phyloP scores from a whole-genome alignment of 2,329 filamentous ascomycete genomes.

The Aspergillus ochraceus region DNA sequence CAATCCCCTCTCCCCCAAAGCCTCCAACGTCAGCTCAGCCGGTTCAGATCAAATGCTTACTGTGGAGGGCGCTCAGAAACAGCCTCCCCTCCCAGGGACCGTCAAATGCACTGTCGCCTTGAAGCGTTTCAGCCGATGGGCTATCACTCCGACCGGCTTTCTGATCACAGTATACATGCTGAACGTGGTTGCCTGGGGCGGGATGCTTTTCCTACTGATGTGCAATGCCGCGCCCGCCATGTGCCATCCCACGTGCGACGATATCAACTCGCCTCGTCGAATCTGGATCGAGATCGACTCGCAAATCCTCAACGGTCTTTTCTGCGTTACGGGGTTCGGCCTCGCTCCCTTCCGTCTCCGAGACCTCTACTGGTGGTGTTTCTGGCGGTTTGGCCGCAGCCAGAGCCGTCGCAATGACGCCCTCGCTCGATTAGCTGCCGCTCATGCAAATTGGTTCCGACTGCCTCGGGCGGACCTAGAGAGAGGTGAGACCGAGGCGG shows the following conservation, averaged over 20 bases:
- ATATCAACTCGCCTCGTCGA: conserved; percentile 72
- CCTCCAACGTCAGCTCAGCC: not conserved
- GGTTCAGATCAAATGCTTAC: not conserved
- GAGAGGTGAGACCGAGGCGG: not conserved
- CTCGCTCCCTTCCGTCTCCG: conserved; percentile 81
- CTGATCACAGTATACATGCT: conserved; percentile 75
- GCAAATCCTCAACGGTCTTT: conserved; percentile 79
- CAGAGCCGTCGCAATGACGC: not conserved
- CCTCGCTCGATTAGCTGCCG: not conserved
- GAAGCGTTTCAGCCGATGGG: conserved; percentile 49
- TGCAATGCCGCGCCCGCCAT: conserved; percentile 65
- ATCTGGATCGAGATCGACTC: conserved; percentile 85
- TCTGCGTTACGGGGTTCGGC: conserved; percentile 84
- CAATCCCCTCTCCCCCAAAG: not conserved
- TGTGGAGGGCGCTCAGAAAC: not conserved
- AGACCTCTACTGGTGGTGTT: conserved; percentile 71
- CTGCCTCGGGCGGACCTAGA: not conserved
- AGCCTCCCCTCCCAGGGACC: not conserved
- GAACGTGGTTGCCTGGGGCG: conserved; percentile 85
- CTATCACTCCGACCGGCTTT: conserved; percentile 73
- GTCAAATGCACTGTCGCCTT: not conserved
- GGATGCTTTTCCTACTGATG: conserved; percentile 84
- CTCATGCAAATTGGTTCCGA: not conserved
- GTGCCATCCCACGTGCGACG: conserved; percentile 63
- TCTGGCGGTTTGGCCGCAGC: conserved; percentile 59